Evolutionary conservation across 148 eudicot species (phyloP).

Genomic region (Persicaria maculosa): DNA sequence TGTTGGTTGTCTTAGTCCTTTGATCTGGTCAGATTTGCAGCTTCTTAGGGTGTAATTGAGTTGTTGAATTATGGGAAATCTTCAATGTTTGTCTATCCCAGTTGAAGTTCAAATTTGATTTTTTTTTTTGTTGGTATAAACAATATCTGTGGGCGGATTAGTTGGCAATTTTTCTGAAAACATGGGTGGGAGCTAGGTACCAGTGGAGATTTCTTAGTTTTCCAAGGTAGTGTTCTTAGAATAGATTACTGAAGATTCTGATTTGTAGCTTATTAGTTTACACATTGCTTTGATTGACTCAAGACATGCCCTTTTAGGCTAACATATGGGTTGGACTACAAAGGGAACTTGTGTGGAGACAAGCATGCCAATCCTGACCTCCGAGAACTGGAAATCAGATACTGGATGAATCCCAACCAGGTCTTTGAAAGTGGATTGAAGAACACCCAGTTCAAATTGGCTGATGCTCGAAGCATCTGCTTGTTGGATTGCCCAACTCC

Average conservation of each 20-base stretch:
- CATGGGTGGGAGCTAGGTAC: too few relatives aligned
- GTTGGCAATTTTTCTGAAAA: too few relatives aligned
- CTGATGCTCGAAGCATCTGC: conserved; percentile 83
- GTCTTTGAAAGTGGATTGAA: conserved; percentile 78
- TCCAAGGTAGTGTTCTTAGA: neutral
- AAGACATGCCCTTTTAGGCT: conserved; percentile 35
- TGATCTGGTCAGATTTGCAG: conserved; percentile 7
- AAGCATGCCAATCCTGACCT: conserved; percentile 67
- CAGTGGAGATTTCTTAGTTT: neutral
- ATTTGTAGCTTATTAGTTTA: neutral
- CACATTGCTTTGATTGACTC: neutral
- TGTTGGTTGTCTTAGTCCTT: neutral
- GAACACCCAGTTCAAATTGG: conserved; percentile 47
- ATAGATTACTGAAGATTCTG: neutral
- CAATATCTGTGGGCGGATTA: neutral
- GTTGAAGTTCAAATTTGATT: neutral
- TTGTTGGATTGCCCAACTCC: conserved; percentile 89
- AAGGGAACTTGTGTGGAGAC: conserved; percentile 92
- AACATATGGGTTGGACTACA: conserved; percentile 80
- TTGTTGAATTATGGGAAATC: neutral
- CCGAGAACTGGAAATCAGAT: conserved; percentile 68
- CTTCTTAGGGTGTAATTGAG: neutral
- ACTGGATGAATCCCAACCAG: conserved; percentile 93
- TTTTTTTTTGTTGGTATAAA: too few relatives aligned
- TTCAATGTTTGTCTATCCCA: neutral